Evolutionary conservation across 139 green algal species (phyloP), one percentile per base, ranked within the genome.

Genomic region (Chlamydomonas schloesseri): DNA sequence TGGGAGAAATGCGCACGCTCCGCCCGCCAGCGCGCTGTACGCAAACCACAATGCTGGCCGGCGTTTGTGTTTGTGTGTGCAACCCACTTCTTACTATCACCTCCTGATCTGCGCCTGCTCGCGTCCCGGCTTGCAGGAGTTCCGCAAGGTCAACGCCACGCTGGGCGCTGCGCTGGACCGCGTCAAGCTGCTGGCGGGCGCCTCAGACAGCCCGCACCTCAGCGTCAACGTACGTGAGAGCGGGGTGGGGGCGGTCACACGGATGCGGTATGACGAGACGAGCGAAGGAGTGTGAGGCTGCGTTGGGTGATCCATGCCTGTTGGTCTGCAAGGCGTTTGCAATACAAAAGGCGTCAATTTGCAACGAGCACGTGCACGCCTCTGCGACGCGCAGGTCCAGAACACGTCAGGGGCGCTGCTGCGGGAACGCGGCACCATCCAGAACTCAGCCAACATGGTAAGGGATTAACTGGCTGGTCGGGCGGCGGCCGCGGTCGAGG

Each of bases 401-500:
- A 85, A 78, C 58, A 82, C 92, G 14, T 90, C 82, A 20, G 94
- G 94, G 0, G 88, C 91, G 55, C 88, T 98, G 72, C 93, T 99
- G 88, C 92, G 96, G 4, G 96, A 99, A 89, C 90, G 96, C 0
- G 91, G 88, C 28, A 93, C 91, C n/a, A 91, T 98, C 53, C 69
- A 80, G 28, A 87, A 83, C 37, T 90, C 86, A 17, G 89, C 90
- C 42, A 91, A 82, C 72, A 89, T 90, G 72, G 88, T 94, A 50
- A 83, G 90, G n/a, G n/a, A n/a, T n/a, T n/a, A n/a, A 50, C 42
- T 8, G 42, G 42, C 42, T 50, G 42, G n/a, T n/a, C n/a, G n/a
- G n/a, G n/a, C n/a, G n/a, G n/a, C n/a, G n/a, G n/a, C n/a, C n/a
- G n/a, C n/a, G n/a, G n/a, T n/a, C n/a, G n/a, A n/a, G n/a, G n/a